Base-by-base conservation (phyloP, 768 basidiomycete species). In the Trametes villosa region DNA sequence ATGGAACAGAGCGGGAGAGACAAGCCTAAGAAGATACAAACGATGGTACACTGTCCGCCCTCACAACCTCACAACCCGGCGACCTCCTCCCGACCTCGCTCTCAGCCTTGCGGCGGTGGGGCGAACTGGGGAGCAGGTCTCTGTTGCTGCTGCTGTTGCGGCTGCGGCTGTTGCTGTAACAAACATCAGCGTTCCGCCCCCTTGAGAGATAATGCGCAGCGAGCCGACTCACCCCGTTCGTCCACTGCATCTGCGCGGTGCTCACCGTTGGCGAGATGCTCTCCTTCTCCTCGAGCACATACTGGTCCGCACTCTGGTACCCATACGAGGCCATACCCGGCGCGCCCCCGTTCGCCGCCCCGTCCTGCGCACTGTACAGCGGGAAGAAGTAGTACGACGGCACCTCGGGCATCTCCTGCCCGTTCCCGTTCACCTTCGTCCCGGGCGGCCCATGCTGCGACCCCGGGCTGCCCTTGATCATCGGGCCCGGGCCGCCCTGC, bases 371-470 rank as follows among this genome's bases (percentile, higher is more conserved):
- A 18, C 18, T 38, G 67, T 81, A 91, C 77, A 91, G 90, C 0
- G 91, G 91, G 67, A 89, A 93, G 75, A 93, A 92, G 44, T 91
- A 72, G 30, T 79, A 81, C 7, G 82, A 76, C 2, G 90, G 89
- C 44, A 92, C 78, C 20, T 92, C 89, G 1, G 84, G 86, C 34
- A 92, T 81, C 53, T 70, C 69, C 60, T 67, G 68, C 54, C 67
- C 68, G 18, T 18, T 47, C 36, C 42, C 59, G 38, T 57, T 31
- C 57, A 49, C 62, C 55, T 62, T 22, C 45, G 31, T 44, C 26
- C n/a, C 47, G 29, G 26, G 13, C 5, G 11, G 42, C 15, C 53
- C 53, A 20, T 44, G 53, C 26, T 54, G 53, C n/a, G 53, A 33
- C 2, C 9, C 31, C n/a, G 53, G 53, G 42, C 53, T 54, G 53